Percentiles rank a stretch among this genome's conserved stretches.
Conservation (phyloP, 78 protist genomes). For the Planoprotostelium fungivorum region DNA sequence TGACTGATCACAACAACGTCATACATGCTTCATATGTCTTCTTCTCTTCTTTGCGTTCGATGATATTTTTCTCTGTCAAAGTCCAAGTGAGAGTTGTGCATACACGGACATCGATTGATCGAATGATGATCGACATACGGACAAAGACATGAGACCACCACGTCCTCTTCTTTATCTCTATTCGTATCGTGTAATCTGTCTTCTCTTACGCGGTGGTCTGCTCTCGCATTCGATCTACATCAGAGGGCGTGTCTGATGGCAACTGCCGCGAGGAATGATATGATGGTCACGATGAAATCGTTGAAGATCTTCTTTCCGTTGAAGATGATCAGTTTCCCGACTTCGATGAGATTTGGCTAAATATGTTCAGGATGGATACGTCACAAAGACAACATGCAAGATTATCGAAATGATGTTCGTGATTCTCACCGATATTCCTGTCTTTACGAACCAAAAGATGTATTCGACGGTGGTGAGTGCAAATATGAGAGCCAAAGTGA, state of each 20-base stretch:
- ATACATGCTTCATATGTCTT: too few species aligned
- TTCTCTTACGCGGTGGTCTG: too few species aligned
- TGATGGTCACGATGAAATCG: background rate
- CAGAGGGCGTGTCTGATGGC: background rate
- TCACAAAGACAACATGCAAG: too few species aligned
- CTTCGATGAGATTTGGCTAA: background rate
- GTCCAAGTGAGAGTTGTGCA: too few species aligned
- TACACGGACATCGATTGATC: too few species aligned
- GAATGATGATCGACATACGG: too few species aligned
- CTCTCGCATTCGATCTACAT: background rate
- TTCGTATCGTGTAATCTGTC: too few species aligned
- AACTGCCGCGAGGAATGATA: background rate
- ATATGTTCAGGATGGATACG: background rate
- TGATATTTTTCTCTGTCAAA: too few species aligned
- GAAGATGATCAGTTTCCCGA: background rate
- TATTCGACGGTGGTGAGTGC: background rate
- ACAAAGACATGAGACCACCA: too few species aligned
- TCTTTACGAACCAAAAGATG: background rate
- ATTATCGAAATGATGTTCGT: background rate
- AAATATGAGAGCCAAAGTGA: background rate
- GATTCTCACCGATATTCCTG: background rate
- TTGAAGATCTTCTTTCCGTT: background rate
- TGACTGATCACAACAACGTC: too few species aligned
- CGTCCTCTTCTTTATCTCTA: too few species aligned
- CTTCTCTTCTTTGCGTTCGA: too few species aligned